Base-by-base conservation (phyloP, 2,329 filamentous ascomycete genomes). In the Aureobasidium leucospermi region DNA sequence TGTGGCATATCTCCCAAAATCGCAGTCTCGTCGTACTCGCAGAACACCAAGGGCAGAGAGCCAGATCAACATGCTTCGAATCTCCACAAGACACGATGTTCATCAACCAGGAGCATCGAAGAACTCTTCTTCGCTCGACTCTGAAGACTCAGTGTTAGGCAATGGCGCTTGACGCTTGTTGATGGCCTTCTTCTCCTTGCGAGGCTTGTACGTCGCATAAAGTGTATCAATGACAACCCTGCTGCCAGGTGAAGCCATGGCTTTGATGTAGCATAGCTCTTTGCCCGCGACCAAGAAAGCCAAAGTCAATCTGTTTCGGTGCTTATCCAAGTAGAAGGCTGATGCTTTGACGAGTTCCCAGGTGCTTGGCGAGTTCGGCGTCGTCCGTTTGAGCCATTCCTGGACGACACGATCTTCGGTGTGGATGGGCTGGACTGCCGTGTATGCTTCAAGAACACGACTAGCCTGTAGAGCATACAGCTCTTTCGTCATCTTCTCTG, bases 301-400 rank as follows among this genome's bases (percentile, higher is more conserved):
- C 32, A 78, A 71, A 0, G 63, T 63, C 6, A 63, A 58, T 2
- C 39, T 34, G 13, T 65, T 64, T 3, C 62, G 62, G 5, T 67
- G 65, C 16, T 69, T 69, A 0, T 52, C 61, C 4, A 63, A 64
- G 32, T 75, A 76, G 2, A 78, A 58, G 1, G 73, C 67, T 0
- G 77, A 80, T 1, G 79, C 79, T 47, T 74, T 76, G 6, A 81
- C 64, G 0, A 73, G 61, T 1, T 76, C 71, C 80, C 80, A 82
- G 0, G 63, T 23, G 19, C 71, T 66, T 1, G 60, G 47, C 57
- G 46, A 62, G 9, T 60, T 64, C 10, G 64, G 52, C 29, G 43
- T 59, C 38, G 46, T 68, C 53, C 23, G 56, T n/a, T 53, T 64
- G 36, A 57, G 23, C 65, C 63, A 69, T 58, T 65, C 65, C 3